Evolutionary conservation across 1,284 basidiomycete genomes (phyloP).

Genomic region (Trichosporon ovoides): DNA sequence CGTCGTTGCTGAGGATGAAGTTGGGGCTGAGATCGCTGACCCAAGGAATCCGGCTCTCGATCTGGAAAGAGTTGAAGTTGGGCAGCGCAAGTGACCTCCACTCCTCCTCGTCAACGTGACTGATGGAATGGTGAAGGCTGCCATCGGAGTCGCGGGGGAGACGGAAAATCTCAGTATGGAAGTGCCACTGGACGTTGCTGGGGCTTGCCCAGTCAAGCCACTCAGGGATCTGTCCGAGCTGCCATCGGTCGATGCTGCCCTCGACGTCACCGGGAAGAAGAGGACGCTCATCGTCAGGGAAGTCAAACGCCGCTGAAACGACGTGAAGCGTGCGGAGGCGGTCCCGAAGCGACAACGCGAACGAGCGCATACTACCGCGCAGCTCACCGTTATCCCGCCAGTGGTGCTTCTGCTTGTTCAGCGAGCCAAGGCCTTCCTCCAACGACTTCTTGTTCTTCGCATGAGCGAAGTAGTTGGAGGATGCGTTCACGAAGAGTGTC

Average conservation of each 20-base stretch:
- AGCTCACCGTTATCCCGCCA: slow-evolving; percentile 46
- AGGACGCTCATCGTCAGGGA: slow-evolving; percentile 7
- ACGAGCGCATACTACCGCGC: slow-evolving; percentile 36
- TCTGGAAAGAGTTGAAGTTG: slow-evolving; percentile 42
- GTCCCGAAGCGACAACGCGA: slow-evolving; percentile 21
- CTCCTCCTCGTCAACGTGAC: slow-evolving; percentile 22
- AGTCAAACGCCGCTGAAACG: slow-evolving; percentile 33
- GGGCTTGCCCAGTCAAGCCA: slow-evolving; percentile 37
- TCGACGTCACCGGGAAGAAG: slow-evolving; percentile 7
- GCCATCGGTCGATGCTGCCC: slow-evolving; percentile 17
- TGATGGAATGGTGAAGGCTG: slow-evolving; percentile 1
- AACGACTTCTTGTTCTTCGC: slow-evolving; percentile 23
- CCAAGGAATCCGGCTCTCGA: slow-evolving; percentile 35
- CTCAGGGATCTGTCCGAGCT: slow-evolving; percentile 35
- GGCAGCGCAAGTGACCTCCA: slow-evolving; percentile 34
- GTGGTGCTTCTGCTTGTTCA: slow-evolving; percentile 20
- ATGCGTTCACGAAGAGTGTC: slow-evolving; percentile 40
- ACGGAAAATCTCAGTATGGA: slow-evolving; percentile 37
- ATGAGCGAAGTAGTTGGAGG: slow-evolving; percentile 25
- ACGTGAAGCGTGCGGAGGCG: slow-evolving; percentile 32
- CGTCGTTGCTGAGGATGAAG: slow-evolving; percentile 40
- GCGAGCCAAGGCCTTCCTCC: slow-evolving; percentile 19
- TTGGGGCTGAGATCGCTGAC: slow-evolving; percentile 33
- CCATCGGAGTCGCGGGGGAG: slow-evolving; percentile 32
- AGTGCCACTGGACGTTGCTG: slow-evolving; percentile 34